These are phyloP conservation scores for Globisporangium iwayamae DNA, from an alignment of 352 stramenopile species.

Conservation along the genomic window DNA sequence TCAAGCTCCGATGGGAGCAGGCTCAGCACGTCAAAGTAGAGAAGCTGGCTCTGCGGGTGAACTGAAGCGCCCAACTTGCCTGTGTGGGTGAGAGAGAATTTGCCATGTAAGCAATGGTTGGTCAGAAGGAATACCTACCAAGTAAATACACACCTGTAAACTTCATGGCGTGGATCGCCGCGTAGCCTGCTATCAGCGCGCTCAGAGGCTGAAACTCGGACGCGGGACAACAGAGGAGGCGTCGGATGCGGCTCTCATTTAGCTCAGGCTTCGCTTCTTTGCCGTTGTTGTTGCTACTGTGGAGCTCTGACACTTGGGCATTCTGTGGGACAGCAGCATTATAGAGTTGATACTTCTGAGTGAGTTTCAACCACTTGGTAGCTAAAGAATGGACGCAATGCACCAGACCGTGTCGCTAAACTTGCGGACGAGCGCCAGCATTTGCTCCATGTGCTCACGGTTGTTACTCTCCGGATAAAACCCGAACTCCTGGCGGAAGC, in stretches of 20 bases:
- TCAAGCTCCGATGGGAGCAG: slow-evolving; percentile 7
- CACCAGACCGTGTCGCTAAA: slow-evolving; percentile 17
- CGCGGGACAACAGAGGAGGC: slow-evolving; percentile 23
- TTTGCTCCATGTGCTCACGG: slow-evolving; percentile 16
- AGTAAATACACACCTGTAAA: slow-evolving; percentile 21
- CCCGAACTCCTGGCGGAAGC: slow-evolving; percentile 22
- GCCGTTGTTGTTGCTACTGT: not conserved
- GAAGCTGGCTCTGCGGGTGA: slow-evolving; percentile 22
- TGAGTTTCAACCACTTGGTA: not conserved
- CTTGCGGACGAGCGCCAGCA: slow-evolving; percentile 7
- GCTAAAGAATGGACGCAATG: not conserved
- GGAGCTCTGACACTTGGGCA: not conserved
- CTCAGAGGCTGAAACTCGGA: slow-evolving; percentile 36
- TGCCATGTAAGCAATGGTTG: not conserved
- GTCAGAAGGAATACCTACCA: not conserved
- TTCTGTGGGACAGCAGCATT: slow-evolving; percentile 2
- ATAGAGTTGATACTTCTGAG: not conserved
- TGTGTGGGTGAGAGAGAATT: slow-evolving; percentile 4
- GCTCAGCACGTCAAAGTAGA: slow-evolving; percentile 32
- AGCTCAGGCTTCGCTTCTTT: slow-evolving; percentile 1
- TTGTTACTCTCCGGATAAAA: slow-evolving; percentile 25
- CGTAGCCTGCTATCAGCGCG: slow-evolving; percentile 27
- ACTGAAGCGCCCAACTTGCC: slow-evolving; percentile 23
- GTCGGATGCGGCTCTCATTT: slow-evolving; percentile 12
- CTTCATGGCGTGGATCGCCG: slow-evolving; percentile 28